Conservation (phyloP, 2,329 filamentous ascomycete species). For the Zymoseptoria ardabiliae region DNA sequence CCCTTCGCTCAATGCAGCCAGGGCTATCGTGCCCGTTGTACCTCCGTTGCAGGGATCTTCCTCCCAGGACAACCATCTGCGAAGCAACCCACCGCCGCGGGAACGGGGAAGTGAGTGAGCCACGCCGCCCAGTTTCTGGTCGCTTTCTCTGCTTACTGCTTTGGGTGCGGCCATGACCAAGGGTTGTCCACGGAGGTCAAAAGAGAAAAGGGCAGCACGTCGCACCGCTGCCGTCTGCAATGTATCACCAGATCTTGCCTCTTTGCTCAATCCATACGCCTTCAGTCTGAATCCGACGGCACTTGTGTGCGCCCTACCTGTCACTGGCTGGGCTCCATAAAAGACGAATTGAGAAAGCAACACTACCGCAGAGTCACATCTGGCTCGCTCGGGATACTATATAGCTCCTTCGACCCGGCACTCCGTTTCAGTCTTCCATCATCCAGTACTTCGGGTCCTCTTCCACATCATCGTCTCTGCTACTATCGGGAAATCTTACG, state of each 20-base stretch:
- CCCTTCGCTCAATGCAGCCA: constrained; percentile 21
- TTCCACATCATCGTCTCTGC: not conserved
- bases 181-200: constrained; percentile 19
- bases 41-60: constrained; percentile 32
- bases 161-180: constrained; percentile 25
- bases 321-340: constrained; percentile 27
- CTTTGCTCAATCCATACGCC: constrained; percentile 27
- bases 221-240: constrained; percentile 26
- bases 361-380: constrained; percentile 15
- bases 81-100: constrained; percentile 36
- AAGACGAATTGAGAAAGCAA: constrained; percentile 18
- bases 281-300: constrained; percentile 24
- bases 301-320: constrained; percentile 27
- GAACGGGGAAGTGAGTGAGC: constrained; percentile 32
- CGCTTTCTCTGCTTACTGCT: constrained; percentile 28
- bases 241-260: constrained; percentile 31
- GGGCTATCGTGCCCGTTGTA: constrained; percentile 18
- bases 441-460: constrained; percentile 10
- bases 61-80: constrained; percentile 28
- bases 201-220: constrained; percentile 25
- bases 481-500: not conserved
- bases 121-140: constrained; percentile 35
- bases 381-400: constrained; percentile 13
- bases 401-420: constrained; percentile 17
- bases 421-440: constrained; percentile 18